These are phyloP conservation scores for Carex myosuroides DNA, from an alignment of 176 grass and related monocot species.

Conservation along the genomic window DNA sequence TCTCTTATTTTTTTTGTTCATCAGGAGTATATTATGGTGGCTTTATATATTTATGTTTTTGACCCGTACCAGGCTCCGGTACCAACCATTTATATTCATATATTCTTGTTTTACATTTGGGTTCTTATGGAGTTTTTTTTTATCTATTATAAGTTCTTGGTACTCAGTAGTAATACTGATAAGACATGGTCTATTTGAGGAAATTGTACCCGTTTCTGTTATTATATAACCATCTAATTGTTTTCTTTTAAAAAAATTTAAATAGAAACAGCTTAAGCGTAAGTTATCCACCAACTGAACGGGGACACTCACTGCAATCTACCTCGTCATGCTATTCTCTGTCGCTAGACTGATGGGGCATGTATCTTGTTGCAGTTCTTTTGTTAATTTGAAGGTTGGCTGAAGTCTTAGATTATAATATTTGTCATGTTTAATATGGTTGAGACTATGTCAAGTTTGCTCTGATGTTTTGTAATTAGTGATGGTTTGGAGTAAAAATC, in stretches of 20 bases:
- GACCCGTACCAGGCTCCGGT: background rate
- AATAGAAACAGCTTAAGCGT: constrained; percentile 52
- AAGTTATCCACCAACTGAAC: constrained; percentile 80
- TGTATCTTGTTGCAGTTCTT: too few relatives aligned
- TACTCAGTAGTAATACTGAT: background rate
- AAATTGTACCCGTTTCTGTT: background rate
- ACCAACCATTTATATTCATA: background rate
- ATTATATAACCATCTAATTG: background rate
- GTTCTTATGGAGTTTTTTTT: background rate
- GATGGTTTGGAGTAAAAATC: too few relatives aligned
- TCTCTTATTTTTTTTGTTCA: background rate
- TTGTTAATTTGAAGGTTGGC: too few relatives aligned
- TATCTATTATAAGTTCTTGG: background rate
- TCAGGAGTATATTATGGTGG: background rate
- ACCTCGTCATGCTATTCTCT: too few relatives aligned
- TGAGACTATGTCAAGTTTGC: too few relatives aligned
- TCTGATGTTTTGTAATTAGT: too few relatives aligned
- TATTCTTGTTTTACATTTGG: constrained; percentile 2
- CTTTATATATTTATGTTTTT: background rate
- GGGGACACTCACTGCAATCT: constrained; percentile 43
- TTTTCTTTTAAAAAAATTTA: background rate
- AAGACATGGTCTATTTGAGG: too few relatives aligned
- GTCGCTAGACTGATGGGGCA: too few relatives aligned
- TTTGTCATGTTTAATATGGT: too few relatives aligned
- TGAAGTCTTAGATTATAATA: too few relatives aligned